Base-by-base conservation (phyloP, 345 rosid species). In the Moricandia arvensis region DNA sequence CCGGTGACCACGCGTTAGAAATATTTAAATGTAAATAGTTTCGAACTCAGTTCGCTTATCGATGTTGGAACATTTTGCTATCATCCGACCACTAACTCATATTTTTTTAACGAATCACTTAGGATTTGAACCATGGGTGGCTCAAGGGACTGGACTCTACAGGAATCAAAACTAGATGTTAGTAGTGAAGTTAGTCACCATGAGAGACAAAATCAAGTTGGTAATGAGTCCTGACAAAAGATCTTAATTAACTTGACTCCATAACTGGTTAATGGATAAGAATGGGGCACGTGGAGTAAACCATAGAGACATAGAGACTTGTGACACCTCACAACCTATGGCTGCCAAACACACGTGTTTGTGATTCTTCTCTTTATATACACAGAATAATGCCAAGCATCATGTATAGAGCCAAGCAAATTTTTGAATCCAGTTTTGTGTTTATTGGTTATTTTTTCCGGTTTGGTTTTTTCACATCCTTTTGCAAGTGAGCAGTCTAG, bases 221-320 rank as follows among this genome's bases (percentile, higher is more conserved):
- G 62, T 68, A 59, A 70, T 64, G 41, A 58, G 71, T 70, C 53
- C 18, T 78, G 73, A 68, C 81, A 73, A 78, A 61, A 78, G 26
- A 78, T 73, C 65, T 43, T 47, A 41, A 41, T 66, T n/a, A 72
- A 59, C 18, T 64, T 45, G 78, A 38, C 53, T 62, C 16, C 72
- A 72, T 67, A 60, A 78, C 67, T 78, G 78, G 30, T 59, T 11
- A 72, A 72, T 78, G 70, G 78, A 78, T 72, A 72, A 30, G 77
- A 78, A 8, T 30, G n/a, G 63, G 77, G 15, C 41, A 45, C 59
- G 43, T 13, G 15, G 31, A 67, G 71, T 43, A 49, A 59, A 65
- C 53, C 18, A 45, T 27, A 65, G 60, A 76, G 75, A 43, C 49
- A 35, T 11, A 68, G 29, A 49, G 61, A 35, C 41, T 38, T 53